phyloP scores from a whole-genome alignment of 495 filamentous ascomycete genomes.

The Aspergillus olivimuriae region DNA sequence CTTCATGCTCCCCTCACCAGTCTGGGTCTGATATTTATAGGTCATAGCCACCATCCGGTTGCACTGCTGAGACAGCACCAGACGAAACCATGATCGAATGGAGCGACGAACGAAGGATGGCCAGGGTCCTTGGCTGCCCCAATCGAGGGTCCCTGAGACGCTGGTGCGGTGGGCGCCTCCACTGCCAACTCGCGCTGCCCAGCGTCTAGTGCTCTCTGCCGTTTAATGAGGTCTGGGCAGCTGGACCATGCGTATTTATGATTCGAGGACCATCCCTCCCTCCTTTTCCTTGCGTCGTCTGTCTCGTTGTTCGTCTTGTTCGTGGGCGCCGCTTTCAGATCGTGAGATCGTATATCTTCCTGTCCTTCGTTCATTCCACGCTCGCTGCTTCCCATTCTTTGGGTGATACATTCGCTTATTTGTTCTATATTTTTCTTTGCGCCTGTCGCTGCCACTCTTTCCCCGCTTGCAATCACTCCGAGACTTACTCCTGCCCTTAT shows the following conservation, averaged over 20 bases:
- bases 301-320: background rate
- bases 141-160: conserved; percentile 1
- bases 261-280: background rate
- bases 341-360: background rate
- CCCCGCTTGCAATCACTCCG: background rate
- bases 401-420: background rate
- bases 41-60: too few species aligned
- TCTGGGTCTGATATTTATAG: too few species aligned
- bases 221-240: conserved; percentile 2
- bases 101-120: background rate
- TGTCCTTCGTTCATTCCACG: conserved; percentile 7
- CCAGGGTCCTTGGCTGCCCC: conserved; percentile 1
- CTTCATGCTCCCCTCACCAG: too few species aligned
- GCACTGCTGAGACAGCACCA: too few species aligned
- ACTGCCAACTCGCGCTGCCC: background rate
- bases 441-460: conserved; percentile 18
- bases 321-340: background rate
- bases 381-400: conserved; percentile 17
- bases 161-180: conserved; percentile 5
- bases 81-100: background rate
- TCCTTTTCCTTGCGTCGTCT: background rate
- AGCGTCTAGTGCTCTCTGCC: conserved; percentile 1
- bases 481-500: too few species aligned
- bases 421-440: conserved; percentile 2
- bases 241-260: background rate